Conservation (phyloP, 768 basidiomycete genomes). For the Hortiboletus flavorubellus region DNA sequence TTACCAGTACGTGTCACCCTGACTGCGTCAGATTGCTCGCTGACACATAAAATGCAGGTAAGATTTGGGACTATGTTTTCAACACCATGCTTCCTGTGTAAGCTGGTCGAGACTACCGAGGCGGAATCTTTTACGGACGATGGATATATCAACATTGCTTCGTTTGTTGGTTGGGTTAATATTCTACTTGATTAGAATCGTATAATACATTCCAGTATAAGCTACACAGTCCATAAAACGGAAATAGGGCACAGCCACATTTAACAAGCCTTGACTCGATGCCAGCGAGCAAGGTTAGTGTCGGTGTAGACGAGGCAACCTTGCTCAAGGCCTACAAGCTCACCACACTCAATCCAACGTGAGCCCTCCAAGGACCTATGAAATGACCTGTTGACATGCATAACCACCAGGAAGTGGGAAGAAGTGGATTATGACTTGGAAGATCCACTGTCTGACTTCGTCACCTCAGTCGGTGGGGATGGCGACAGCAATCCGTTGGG, state of each 20-base stretch:
- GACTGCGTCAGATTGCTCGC: background rate
- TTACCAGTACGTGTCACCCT: slow-evolving; percentile 63
- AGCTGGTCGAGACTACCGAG: background rate
- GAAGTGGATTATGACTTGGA: slow-evolving; percentile 83
- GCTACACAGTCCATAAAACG: too few species aligned
- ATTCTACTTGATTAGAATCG: background rate
- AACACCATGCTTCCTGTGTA: slow-evolving; percentile 73
- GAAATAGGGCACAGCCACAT: slow-evolving; percentile 15
- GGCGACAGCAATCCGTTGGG: slow-evolving; percentile 77
- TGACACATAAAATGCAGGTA: slow-evolving; percentile 46
- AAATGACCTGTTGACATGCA: slow-evolving; percentile 4
- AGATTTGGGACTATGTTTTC: slow-evolving; percentile 93
- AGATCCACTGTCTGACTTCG: slow-evolving; percentile 66
- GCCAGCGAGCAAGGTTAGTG: slow-evolving; percentile 51
- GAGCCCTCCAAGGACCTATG: slow-evolving; percentile 18
- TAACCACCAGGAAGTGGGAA: slow-evolving; percentile 71
- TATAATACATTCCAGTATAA: slow-evolving; percentile 2
- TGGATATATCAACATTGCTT: slow-evolving; percentile 7
- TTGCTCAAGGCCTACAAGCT: slow-evolving; percentile 88
- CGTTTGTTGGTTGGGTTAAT: slow-evolving; percentile 5
- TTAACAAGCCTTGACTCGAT: slow-evolving; percentile 10
- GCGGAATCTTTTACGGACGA: background rate
- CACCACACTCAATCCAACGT: slow-evolving; percentile 74
- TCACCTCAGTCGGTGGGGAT: slow-evolving; percentile 58
- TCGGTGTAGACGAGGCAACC: slow-evolving; percentile 74